phyloP scores from a whole-genome alignment of 768 basidiomycete genomes.

The Dendrothele bispora region DNA sequence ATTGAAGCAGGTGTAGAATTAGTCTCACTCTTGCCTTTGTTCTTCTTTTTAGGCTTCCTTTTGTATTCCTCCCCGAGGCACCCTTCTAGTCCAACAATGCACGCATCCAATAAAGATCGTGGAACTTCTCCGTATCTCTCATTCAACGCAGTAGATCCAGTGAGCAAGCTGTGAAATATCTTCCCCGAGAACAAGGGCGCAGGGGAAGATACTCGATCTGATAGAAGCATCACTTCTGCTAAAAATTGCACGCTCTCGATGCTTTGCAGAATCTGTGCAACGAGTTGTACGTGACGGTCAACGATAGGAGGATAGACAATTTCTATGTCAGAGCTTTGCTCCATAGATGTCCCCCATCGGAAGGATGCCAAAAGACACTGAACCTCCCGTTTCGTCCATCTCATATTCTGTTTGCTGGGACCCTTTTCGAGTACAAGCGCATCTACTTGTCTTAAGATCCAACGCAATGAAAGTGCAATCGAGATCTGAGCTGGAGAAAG shows the following conservation, averaged over 20 bases:
- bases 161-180: conserved; percentile 56
- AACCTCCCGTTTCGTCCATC: conserved; percentile 69
- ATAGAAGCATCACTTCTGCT: conserved; percentile 59
- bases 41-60: conserved; percentile 43
- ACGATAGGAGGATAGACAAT: conserved; percentile 34
- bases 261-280: conserved; percentile 61
- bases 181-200: conserved; percentile 57
- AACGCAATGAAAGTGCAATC: not conserved
- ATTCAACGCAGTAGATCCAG: conserved; percentile 22
- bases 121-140: conserved; percentile 19
- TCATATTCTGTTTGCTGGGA: conserved; percentile 49
- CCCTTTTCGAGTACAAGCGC: not conserved
- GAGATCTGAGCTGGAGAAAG: not conserved
- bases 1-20: conserved; percentile 13
- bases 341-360: conserved; percentile 19
- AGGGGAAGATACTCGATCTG: conserved; percentile 43
- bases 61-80: conserved; percentile 47
- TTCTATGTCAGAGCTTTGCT: conserved; percentile 3
- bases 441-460: too few species aligned
- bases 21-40: conserved; percentile 12
- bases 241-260: conserved; percentile 62
- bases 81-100: conserved; percentile 39
- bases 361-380: conserved; percentile 58
- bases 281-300: conserved; percentile 67
- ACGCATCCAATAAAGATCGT: conserved; percentile 46